Percentiles rank a stretch among this genome's conserved stretches.
Evolutionary conservation across 2,329 filamentous ascomycete genomes (phyloP).

Genomic region (Penicillium sp.): DNA sequence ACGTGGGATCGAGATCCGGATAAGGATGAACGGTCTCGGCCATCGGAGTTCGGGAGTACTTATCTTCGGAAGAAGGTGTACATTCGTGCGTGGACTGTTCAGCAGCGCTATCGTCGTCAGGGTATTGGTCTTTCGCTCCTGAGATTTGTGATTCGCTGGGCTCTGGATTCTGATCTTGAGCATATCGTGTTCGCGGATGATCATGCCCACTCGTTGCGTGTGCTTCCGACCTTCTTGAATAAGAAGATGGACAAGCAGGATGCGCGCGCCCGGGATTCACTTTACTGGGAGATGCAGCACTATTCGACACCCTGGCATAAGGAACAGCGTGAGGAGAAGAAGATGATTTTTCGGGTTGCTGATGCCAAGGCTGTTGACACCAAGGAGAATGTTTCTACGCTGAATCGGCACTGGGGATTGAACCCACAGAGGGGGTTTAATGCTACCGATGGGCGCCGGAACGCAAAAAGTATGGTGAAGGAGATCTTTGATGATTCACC

Average conservation of each 20-base stretch:
- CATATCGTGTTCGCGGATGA: conserved; percentile 69
- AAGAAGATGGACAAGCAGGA: conserved; percentile 1
- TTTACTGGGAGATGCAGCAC: not conserved
- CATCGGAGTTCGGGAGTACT: not conserved
- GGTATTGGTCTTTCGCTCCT: conserved; percentile 73
- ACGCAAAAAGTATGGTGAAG: no score
- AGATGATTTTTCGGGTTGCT: not conserved
- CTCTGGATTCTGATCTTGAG: conserved; percentile 66
- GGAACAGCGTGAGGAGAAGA: not conserved
- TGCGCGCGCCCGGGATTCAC: not conserved
- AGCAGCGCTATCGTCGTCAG: conserved; percentile 64
- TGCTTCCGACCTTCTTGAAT: conserved; percentile 52
- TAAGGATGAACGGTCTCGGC: no score
- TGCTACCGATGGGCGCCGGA: no score
- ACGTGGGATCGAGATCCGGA: conserved; percentile 6
- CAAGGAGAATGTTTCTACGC: not conserved
- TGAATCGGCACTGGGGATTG: not conserved
- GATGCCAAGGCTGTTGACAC: not conserved
- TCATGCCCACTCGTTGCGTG: conserved; percentile 70
- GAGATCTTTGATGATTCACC: no score
- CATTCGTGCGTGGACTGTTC: conserved; percentile 80
- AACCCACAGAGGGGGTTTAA: no score
- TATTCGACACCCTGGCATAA: not conserved
- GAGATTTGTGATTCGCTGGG: conserved; percentile 67
- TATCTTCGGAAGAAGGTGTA: conserved; percentile 31